phyloP scores from a whole-genome alignment of 2,329 filamentous ascomycete genomes.

The Alternaria ventricosa region DNA sequence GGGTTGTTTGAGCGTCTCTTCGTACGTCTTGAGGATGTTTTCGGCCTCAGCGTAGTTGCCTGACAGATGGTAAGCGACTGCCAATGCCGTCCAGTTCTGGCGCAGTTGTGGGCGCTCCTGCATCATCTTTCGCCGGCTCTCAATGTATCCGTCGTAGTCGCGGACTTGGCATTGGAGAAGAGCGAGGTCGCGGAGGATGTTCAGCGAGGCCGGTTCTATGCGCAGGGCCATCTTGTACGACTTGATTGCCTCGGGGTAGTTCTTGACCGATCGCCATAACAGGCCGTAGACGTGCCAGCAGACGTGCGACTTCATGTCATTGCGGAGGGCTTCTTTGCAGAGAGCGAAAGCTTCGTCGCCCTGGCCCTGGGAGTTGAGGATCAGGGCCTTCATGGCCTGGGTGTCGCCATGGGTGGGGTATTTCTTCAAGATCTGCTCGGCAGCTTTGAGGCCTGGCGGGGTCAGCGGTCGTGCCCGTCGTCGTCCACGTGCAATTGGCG shows the following conservation, averaged over 20 bases:
- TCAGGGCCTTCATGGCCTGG: slow-evolving; percentile 97
- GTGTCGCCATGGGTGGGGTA: slow-evolving; percentile 97
- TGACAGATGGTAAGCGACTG: slow-evolving; percentile 89
- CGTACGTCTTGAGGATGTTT: slow-evolving; percentile 87
- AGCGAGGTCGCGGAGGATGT: slow-evolving; percentile 93
- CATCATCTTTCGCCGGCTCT: slow-evolving; percentile 87
- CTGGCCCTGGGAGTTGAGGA: slow-evolving; percentile 91
- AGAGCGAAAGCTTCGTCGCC: slow-evolving; percentile 92
- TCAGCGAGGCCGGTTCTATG: slow-evolving; percentile 90
- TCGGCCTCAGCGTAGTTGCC: slow-evolving; percentile 87
- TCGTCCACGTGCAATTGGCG: slow-evolving; percentile 14
- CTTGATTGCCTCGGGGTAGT: slow-evolving; percentile 99
- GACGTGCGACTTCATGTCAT: slow-evolving; percentile 98
- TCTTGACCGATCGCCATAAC: slow-evolving; percentile 91
- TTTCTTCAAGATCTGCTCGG: slow-evolving; percentile 95
- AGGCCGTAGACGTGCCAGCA: slow-evolving; percentile 99
- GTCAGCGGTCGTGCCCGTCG: slow-evolving; percentile 28
- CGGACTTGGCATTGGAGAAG: slow-evolving; percentile 95
- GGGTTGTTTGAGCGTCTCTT: slow-evolving; percentile 85
- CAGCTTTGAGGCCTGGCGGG: slow-evolving; percentile 79
- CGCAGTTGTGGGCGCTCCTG: slow-evolving; percentile 80
- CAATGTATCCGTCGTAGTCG: slow-evolving; percentile 91
- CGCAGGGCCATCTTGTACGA: slow-evolving; percentile 95
- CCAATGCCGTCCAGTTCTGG: slow-evolving; percentile 97
- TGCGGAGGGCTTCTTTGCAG: slow-evolving; percentile 88